Evolutionary conservation across 1,284 basidiomycete genomes (phyloP), one percentile per base, ranked within the genome.

Genomic region (Xerocomus nothofagi): DNA sequence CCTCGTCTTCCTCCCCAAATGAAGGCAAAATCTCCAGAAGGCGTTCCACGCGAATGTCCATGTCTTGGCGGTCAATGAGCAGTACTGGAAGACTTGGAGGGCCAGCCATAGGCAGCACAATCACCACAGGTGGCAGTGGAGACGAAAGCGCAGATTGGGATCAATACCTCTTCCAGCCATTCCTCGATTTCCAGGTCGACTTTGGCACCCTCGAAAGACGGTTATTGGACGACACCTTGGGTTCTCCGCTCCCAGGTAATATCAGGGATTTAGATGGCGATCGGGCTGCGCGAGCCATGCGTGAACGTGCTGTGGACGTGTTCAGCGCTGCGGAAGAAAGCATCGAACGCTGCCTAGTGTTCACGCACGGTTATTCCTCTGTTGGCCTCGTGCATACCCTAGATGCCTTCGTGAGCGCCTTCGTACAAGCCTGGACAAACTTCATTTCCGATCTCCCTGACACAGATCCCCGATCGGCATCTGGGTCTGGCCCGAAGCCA

Each of bases 321-420:
- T 87, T 94, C 59, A 75, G 77, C 12, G 70, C 82, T n/a, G 87
- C 86, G 15, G 92, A 95, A 57, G 89, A 90, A 39, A 88, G 88
- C 24, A 73, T 93, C 44, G 68, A 72, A 23, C 80, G 93, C 26
- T 93, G 89, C 62, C 71, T 80, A 39, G 74, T 77, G 0, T 89
- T 98, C 64, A 97, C 94, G 1, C 85, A 94, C 61, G 94, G 94
- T 0, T 96, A 91, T 64, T 93, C 86, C 9, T 76, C 82, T 1
- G 71, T 78, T 1, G 88, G 85, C 0, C 78, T 94, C 15, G 73
- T 96, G 17, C 76, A 81, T 32, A 81, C 90, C 0, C 65, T 95
- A 21, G 90, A 94, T 59, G 71, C 74, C 7, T 81, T 88, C 51
- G 75, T 94, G 2, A 49, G 47, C 58, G 71, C 76, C 3, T 91